A percentile compares a stretch with the other conserved stretches of the same genome.
These are phyloP conservation scores for Pleurotus sapidus DNA, from an alignment of 768 basidiomycete species.

Conservation along the genomic window DNA sequence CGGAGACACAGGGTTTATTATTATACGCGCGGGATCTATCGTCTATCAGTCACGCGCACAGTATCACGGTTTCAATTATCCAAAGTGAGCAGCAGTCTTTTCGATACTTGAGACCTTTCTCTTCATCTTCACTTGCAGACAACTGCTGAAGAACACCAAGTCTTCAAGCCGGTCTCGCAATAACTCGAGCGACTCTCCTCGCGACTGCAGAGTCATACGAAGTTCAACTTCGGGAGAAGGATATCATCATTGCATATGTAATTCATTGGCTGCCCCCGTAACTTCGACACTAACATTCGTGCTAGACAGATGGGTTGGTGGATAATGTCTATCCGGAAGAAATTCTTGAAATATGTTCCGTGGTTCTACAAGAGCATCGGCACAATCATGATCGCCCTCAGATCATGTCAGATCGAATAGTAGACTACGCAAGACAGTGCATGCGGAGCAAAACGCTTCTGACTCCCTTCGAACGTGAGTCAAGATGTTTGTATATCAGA, in stretches of 20 bases:
- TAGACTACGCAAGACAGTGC: conserved; percentile 65
- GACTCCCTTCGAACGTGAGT: conserved; percentile 75
- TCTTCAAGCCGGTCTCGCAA: conserved; percentile 45
- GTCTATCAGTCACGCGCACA: conserved; percentile 49
- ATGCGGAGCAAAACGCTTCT: conserved; percentile 64
- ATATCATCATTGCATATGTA: conserved; percentile 51
- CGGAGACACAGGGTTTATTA: conserved; percentile 79
- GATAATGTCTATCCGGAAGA: conserved; percentile 68
- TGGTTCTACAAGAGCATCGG: conserved; percentile 55
- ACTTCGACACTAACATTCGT: conserved; percentile 17
- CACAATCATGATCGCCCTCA: conserved; percentile 64
- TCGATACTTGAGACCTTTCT: background rate
- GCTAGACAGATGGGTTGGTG: conserved; percentile 51
- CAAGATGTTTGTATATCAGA: background rate
- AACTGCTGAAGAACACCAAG: conserved; percentile 39
- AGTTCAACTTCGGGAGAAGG: conserved; percentile 45
- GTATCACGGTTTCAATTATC: conserved; percentile 56
- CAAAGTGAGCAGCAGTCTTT: conserved; percentile 31
- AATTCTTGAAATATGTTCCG: conserved; percentile 64
- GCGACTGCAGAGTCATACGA: conserved; percentile 43
- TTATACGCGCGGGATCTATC: conserved; percentile 66
- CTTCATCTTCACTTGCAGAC: conserved; percentile 28
- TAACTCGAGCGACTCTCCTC: conserved; percentile 40
- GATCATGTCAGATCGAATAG: conserved; percentile 67
- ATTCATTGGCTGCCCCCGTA: conserved; percentile 9